phyloP scores from a whole-genome alignment of 2,329 filamentous ascomycete species.

The Penicillium decumbens region DNA sequence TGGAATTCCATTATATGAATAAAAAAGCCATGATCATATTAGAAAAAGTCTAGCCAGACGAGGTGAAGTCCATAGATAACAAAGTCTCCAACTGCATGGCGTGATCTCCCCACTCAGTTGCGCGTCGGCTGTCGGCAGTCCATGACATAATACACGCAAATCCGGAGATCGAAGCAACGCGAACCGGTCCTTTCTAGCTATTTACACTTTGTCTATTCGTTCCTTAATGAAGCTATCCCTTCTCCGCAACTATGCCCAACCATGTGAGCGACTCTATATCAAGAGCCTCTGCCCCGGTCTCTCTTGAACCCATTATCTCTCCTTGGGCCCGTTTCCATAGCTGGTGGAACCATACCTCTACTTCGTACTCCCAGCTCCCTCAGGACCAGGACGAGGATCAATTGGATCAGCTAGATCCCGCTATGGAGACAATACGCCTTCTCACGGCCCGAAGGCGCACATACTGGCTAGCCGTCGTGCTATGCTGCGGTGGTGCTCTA shows the following conservation, averaged over 20 bases:
- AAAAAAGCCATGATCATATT: background rate
- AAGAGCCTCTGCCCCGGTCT: conserved; percentile 4
- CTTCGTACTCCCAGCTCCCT: conserved; percentile 15
- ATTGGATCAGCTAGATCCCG: background rate
- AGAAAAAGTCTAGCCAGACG: background rate
- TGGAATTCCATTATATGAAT: background rate
- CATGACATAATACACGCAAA: conserved; percentile 13
- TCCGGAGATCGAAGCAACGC: conserved; percentile 9
- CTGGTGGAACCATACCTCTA: conserved; percentile 12
- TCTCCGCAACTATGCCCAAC: conserved; percentile 10
- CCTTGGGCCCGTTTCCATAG: conserved; percentile 6
- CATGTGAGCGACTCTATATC: conserved; percentile 14
- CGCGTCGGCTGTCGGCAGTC: conserved; percentile 17
- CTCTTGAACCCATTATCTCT: conserved; percentile 10
- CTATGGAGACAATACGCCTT: conserved; percentile 10
- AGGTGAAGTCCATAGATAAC: no score
- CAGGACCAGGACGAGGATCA: conserved; percentile 11
- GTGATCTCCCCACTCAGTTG: conserved; percentile 9
- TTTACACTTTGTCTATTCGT: background rate
- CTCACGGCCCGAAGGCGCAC: conserved; percentile 43
- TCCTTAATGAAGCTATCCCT: background rate
- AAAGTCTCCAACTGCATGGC: conserved; percentile 1
- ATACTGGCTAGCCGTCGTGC: conserved; percentile 50
- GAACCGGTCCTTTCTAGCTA: background rate
- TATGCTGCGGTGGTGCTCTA: conserved; percentile 49